Base-by-base conservation (phyloP, 2,329 filamentous ascomycete genomes). In the Fusarium sp. region DNA sequence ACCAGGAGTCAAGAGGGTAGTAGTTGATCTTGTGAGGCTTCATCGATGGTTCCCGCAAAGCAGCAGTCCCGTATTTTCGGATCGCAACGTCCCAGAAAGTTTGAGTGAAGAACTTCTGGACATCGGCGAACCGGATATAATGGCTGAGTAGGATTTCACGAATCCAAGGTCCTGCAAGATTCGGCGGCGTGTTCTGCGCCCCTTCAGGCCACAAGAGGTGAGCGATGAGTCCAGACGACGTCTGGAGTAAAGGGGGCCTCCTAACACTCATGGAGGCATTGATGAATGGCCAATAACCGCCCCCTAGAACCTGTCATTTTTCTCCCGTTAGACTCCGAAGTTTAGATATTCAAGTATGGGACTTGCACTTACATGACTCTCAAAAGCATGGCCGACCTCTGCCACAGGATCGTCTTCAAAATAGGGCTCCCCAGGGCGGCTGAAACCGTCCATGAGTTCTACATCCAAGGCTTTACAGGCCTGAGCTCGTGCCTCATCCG, bases 11-110 rank as follows among this genome's bases (percentile, higher is more conserved):
- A 6, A 43, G 52, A 5, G 68, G 61, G 35, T 61, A 41, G 28
- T 60, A 67, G 4, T 25, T 58, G 29, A 65, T 48, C 46, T 69
- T 72, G 38, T 65, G 53, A 39, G 63, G 68, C 25, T 54, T 62
- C 6, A 31, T 36, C 3, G 66, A 49, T 6, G 57, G 19, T 15
- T 63, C 53, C 6, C 61, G 61, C 10, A 73, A 29, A 5, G 71
- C 68, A 3, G 64, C 53, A 15, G 58, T 47, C 9, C 73, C 73
- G 28, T 67, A 74, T 22, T 61, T 72, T 3, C 22, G 24, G 1
- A 75, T 52, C 7, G 64, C 51, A 10, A 48, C 57, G 13, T 64
- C 39, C 73, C 73, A 75, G 53, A 73, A 75, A 7, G 54, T 57
- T 9, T 68, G 48, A 0, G 43, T 61, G 44, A 74, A 75, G 32